Evolutionary conservation across 805 yeast genomes (phyloP).

Genomic region (Suhomyces sp.): DNA sequence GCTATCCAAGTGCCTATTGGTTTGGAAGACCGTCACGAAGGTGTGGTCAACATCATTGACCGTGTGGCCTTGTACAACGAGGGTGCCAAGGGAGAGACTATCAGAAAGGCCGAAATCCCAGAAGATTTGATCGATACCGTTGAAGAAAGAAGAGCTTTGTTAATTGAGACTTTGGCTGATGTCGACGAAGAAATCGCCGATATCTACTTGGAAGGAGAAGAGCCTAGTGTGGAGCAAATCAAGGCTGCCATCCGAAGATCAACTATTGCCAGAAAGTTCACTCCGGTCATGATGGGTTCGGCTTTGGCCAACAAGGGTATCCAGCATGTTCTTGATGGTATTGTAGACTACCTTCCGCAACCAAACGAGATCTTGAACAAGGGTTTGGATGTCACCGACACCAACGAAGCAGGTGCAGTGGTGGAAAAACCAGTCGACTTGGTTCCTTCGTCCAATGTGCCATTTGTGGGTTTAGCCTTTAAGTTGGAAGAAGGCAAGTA

Average conservation of each 20-base stretch:
- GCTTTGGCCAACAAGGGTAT: slow-evolving; percentile 96
- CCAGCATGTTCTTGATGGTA: slow-evolving; percentile 94
- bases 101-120: slow-evolving; percentile 67
- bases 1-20: slow-evolving; percentile 99
- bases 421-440: slow-evolving; percentile 62
- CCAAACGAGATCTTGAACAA: slow-evolving; percentile 91
- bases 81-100: slow-evolving; percentile 83
- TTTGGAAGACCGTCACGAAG: slow-evolving; percentile 76
- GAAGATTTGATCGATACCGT: slow-evolving; percentile 76
- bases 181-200: slow-evolving; percentile 98
- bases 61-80: slow-evolving; percentile 85
- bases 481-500: slow-evolving; percentile 97
- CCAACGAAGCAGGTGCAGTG: slow-evolving; percentile 40
- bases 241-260: slow-evolving; percentile 89
- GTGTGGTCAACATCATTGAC: slow-evolving; percentile 89
- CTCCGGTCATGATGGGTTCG: slow-evolving; percentile 99
- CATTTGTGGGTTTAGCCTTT: slow-evolving; percentile 97
- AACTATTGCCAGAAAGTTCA: slow-evolving; percentile 91
- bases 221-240: slow-evolving; percentile 81
- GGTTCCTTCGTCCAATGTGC: slow-evolving; percentile 67
- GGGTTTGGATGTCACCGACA: slow-evolving; percentile 70
- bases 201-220: slow-evolving; percentile 83
- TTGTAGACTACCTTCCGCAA: slow-evolving; percentile 91
- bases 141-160: slow-evolving; percentile 80
- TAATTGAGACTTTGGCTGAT: slow-evolving; percentile 94